Percentiles rank a stretch among this genome's conserved stretches.
Evolutionary conservation across 2,329 filamentous ascomycete genomes (phyloP).

Genomic region (Neurospora crassa): DNA sequence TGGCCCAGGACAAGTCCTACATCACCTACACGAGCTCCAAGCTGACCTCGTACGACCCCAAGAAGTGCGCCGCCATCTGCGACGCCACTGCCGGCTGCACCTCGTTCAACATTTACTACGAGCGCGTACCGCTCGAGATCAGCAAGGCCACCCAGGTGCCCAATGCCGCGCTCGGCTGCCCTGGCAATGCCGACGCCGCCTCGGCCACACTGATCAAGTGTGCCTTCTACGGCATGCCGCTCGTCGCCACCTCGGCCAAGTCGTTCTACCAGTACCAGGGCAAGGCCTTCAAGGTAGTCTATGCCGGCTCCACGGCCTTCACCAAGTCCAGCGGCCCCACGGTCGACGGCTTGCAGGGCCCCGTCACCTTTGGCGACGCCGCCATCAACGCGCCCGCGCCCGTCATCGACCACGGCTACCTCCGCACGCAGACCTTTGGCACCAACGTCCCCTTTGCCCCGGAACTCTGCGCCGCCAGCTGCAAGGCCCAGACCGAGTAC

Average conservation of each 20-base stretch:
- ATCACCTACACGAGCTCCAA: constrained; percentile 8
- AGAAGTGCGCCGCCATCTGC: constrained; percentile 10
- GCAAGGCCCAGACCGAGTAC: constrained; percentile 20
- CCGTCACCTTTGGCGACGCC: constrained; percentile 15
- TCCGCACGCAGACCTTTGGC: constrained; percentile 22
- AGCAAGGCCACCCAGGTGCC: constrained; percentile 7
- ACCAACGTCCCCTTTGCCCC: constrained; percentile 19
- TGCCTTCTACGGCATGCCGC: constrained; percentile 10
- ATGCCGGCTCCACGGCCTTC: constrained; percentile 12
- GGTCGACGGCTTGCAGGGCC: constrained; percentile 7
- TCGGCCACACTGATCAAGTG: constrained; percentile 15
- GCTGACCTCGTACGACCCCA: constrained; percentile 5
- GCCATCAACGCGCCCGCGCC: constrained; percentile 21
- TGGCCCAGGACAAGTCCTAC: constrained; percentile 8
- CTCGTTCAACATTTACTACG: constrained; percentile 13
- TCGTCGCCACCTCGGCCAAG: constrained; percentile 3
- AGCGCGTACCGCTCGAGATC: constrained; percentile 12
- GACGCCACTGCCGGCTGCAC: constrained; percentile 5
- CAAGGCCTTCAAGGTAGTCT: constrained; percentile 8
- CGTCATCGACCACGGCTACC: constrained; percentile 20
- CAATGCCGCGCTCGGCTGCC: constrained; percentile 6
- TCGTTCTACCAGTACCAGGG: constrained; percentile 11
- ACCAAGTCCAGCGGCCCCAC: constrained; percentile 1
- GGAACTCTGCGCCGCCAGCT: constrained; percentile 21
- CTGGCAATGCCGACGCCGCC: constrained; percentile 5